phyloP scores from a whole-genome alignment of 1,284 basidiomycete species.

The Amylostereum chailletii region DNA sequence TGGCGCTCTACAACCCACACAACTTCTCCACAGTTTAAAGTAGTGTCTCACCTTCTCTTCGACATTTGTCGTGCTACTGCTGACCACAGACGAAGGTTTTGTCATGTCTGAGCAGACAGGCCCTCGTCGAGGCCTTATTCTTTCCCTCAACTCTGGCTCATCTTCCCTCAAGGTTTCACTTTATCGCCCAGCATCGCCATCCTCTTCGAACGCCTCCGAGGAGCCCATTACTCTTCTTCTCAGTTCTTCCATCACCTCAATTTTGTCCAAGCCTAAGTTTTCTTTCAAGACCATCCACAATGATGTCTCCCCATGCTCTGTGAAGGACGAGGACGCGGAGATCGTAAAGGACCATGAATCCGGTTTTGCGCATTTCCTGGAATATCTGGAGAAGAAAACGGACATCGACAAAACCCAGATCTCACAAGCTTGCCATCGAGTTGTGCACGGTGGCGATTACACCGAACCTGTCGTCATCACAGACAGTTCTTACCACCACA shows the following conservation, averaged over 20 bases:
- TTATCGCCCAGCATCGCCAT: slow-evolving; percentile 26
- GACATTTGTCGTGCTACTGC: no score
- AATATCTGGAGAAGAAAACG: slow-evolving; percentile 33
- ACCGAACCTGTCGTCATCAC: slow-evolving; percentile 59
- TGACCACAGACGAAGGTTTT: no score
- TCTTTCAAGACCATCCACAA: slow-evolving; percentile 27
- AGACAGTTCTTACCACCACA: slow-evolving; percentile 53
- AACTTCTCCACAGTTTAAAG: no score
- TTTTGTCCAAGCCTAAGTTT: slow-evolving; percentile 49
- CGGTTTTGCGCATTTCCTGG: slow-evolving; percentile 60
- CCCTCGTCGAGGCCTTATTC: slow-evolving; percentile 30
- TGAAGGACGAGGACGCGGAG: slow-evolving; percentile 27
- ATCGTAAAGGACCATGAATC: slow-evolving; percentile 46
- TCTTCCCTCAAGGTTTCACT: slow-evolving; percentile 74
- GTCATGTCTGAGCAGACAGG: neutral
- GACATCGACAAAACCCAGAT: slow-evolving; percentile 38
- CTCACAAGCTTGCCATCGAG: slow-evolving; percentile 55
- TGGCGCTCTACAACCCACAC: no score
- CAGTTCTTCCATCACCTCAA: slow-evolving; percentile 43
- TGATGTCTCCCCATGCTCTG: slow-evolving; percentile 16
- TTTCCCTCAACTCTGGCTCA: slow-evolving; percentile 65
- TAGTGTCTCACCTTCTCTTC: no score
- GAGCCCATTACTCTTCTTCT: slow-evolving; percentile 38
- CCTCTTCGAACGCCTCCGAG: slow-evolving; percentile 12
- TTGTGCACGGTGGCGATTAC: slow-evolving; percentile 81